Percentiles rank a stretch among this genome's conserved stretches.
These are phyloP conservation scores for Pilatotrama ljubarskyi DNA, from an alignment of 768 basidiomycete species.

Conservation along the genomic window DNA sequence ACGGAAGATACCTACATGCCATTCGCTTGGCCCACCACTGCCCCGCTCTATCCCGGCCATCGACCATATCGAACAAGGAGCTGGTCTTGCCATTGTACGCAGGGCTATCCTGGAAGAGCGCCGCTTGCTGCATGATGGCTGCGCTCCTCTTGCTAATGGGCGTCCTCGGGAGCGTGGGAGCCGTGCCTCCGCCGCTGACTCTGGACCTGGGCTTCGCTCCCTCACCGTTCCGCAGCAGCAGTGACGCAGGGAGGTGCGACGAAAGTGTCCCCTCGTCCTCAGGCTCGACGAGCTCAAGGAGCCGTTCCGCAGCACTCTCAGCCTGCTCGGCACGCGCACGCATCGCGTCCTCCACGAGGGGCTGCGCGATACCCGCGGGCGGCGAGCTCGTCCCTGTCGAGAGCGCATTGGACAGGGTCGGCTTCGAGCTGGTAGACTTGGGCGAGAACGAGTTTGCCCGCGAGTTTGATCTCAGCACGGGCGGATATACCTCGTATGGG, in stretches of 20 bases:
- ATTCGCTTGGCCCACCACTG: slow-evolving; percentile 86
- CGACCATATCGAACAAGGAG: slow-evolving; percentile 69
- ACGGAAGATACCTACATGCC: slow-evolving; percentile 50
- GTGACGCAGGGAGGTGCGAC: slow-evolving; percentile 54
- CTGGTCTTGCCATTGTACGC: slow-evolving; percentile 50
- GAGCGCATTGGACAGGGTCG: slow-evolving; percentile 55
- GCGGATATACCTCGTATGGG: slow-evolving; percentile 54
- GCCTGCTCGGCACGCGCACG: slow-evolving; percentile 90
- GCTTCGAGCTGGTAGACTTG: slow-evolving; percentile 46
- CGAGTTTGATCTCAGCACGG: slow-evolving; percentile 39
- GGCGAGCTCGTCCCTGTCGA: slow-evolving; percentile 48
- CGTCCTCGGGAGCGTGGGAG: slow-evolving; percentile 52
- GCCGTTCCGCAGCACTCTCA: slow-evolving; percentile 85
- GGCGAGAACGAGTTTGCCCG: slow-evolving; percentile 54
- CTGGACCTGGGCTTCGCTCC: slow-evolving; percentile 11
- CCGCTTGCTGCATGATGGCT: slow-evolving; percentile 69
- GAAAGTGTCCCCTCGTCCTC: slow-evolving; percentile 60
- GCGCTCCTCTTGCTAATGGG: slow-evolving; percentile 57
- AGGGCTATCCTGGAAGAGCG: slow-evolving; percentile 82
- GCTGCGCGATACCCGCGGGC: slow-evolving; percentile 43
- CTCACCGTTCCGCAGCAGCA: slow-evolving; percentile 45
- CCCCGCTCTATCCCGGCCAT: slow-evolving; percentile 66
- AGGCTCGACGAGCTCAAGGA: slow-evolving; percentile 83
- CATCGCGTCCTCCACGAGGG: slow-evolving; percentile 80
- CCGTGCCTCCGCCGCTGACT: slow-evolving; percentile 16